Base-by-base conservation (phyloP, 2,329 filamentous ascomycete species). In the Aspergillus ibericus region DNA sequence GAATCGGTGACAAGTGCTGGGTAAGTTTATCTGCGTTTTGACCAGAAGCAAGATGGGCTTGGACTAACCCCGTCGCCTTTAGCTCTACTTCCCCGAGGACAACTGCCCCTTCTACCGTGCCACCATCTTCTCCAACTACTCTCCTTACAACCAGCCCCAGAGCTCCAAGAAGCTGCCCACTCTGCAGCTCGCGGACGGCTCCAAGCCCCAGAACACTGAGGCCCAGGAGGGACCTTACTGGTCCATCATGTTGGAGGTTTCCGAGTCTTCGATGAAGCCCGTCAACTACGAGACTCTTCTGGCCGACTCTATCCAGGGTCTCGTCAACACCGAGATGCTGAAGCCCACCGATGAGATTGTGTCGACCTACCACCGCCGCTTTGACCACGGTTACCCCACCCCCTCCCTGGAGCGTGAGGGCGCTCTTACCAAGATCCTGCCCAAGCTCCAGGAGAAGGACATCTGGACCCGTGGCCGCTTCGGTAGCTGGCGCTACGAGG, bases 81-180 rank as follows among this genome's bases (percentile, higher is more conserved):
- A 89, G 88, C 84, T 99, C 66, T 99, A 99, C 86, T 99, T 98
- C 87, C 95, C 95, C 63, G 95, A 99, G 79, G 90, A 96, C 78
- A 89, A 99, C 85, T 97, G 92, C 83, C 92, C 92, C 75, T 99
- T 99, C 85, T 99, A 99, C 85, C 91, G 95, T 69, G 95, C 95
- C 73, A 99, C 95, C 74, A 98, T 99, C 82, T 99, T 99, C 87
- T 98, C 93, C 80, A 99, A 99, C 86, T 99, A 99, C 85, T 98
- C 95, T 20, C 95, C 93, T 54, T 88, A 96, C 86, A 99, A 99
- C 84, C 95, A 98, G 82, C 95, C 95, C 34, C 82, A 90, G 66
- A 83, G 87, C 59, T 87, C 88, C 58, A 88, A 84, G 74, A 95
- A 96, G 84, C 87, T 99, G 57, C 86, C 92, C 38, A 98, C 95